Base-by-base conservation (phyloP, 331 rosid genomes). In the Telfairia occidentalis region DNA sequence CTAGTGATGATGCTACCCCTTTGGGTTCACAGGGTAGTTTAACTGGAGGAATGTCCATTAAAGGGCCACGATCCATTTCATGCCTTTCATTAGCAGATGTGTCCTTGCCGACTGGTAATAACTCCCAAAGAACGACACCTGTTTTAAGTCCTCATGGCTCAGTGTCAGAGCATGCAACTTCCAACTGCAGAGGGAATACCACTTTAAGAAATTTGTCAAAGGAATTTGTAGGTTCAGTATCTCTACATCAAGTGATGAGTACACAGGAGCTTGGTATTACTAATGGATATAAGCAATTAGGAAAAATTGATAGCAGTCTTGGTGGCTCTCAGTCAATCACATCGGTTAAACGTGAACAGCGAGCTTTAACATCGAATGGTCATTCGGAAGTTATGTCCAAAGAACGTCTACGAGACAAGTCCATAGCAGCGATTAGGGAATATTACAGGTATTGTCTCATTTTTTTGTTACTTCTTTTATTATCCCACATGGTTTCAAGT, bases 11-110 rank as follows among this genome's bases (percentile, higher is more conserved):
- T 54, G 79, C 96, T 52, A 83, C 90, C 59, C 83, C 87, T 73
- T 78, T 92, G 80, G 96, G 87, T 24, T 97, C 98, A 65, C 93
- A 90, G 45, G 92, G 94, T 80, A 89, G 96, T 75, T 92, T 92
- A 77, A 93, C 90, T 12, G 83, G 89, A 85, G 98, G 97, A 78
- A 90, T 92, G 96, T 86, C 92, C 73, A 73, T 37, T 26, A 87
- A 92, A 86, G 98, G 93, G 65, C 76, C 93, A 71, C 79, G 86
- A 21, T 74, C 89, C 34, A 49, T 83, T 74, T 65, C 89, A n/a
- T 30, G 82, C 76, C 40, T 79, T n/a, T 35, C 91, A 3, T 65
- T 58, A 26, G 74, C 87, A 79, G 92, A 91, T 61, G 43, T 78
- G 29, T 50, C 80, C 55, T 42, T 21, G 13, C 55, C 87, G 26